Conservation (phyloP, 352 stramenopile species). For the Blastocystis sp. region DNA sequence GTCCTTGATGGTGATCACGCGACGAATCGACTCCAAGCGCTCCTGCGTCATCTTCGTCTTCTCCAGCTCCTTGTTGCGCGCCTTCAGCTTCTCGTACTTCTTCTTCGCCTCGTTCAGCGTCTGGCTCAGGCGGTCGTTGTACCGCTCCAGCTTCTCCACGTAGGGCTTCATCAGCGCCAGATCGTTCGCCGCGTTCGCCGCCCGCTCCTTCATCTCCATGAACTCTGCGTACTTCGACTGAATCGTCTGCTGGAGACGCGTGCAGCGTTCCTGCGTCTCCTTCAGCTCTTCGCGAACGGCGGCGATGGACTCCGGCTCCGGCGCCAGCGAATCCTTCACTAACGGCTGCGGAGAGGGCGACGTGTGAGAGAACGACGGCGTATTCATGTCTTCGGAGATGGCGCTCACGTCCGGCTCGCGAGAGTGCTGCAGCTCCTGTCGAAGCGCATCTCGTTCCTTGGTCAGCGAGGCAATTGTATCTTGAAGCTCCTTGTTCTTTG, state of each 20-base stretch:
- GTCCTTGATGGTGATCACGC: background rate
- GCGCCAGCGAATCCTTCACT: background rate
- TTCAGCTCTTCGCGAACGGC: background rate
- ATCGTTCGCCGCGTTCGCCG: background rate
- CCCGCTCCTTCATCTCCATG: conserved; percentile 23
- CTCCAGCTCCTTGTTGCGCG: conserved; percentile 14
- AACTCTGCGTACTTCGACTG: conserved; percentile 48
- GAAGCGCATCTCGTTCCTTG: background rate
- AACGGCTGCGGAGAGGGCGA: background rate
- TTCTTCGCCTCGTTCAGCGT: background rate
- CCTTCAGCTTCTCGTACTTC: background rate
- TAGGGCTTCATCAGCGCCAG: background rate
- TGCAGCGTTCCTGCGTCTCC: conserved; percentile 5
- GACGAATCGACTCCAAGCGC: background rate
- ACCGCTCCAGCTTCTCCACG: background rate
- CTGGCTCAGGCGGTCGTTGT: background rate
- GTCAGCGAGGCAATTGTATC: too few relatives aligned
- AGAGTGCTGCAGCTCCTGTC: background rate
- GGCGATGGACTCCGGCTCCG: background rate
- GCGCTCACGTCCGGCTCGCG: background rate
- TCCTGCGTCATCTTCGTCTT: conserved; percentile 43
- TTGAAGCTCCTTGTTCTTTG: too few relatives aligned
- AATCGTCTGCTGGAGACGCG: conserved; percentile 9
- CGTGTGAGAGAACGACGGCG: background rate
- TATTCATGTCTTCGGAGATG: background rate